These are phyloP conservation scores for Penicillium lividum DNA, from an alignment of 495 filamentous ascomycete species.

Conservation along the genomic window DNA sequence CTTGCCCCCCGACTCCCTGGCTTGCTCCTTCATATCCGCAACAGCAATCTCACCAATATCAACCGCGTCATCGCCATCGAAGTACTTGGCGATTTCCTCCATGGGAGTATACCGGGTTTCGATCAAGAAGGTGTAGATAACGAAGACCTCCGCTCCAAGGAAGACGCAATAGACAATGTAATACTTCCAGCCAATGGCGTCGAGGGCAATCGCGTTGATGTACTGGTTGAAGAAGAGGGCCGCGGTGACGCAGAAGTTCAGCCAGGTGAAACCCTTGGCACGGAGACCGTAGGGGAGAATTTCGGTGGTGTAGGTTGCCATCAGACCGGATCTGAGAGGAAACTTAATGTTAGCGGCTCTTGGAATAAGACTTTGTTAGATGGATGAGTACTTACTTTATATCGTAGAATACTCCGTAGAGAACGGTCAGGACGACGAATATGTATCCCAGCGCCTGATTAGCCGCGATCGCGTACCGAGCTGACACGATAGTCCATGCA, in stretches of 20 bases:
- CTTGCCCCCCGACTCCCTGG: constrained; percentile 9
- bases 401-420: constrained; percentile 59
- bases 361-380: too few species aligned
- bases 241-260: constrained; percentile 60
- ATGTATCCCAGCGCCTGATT: constrained; percentile 48
- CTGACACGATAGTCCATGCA: constrained; percentile 58
- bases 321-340: constrained; percentile 55
- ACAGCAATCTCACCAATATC: constrained; percentile 26
- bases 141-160: constrained; percentile 57
- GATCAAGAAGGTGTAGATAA: constrained; percentile 66
- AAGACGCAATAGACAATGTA: constrained; percentile 66
- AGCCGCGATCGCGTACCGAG: constrained; percentile 48
- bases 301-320: constrained; percentile 67
- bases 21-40: constrained; percentile 36
- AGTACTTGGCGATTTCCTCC: constrained; percentile 64
- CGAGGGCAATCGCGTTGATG: constrained; percentile 62
- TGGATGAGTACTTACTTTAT: constrained; percentile 28
- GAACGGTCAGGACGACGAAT: constrained; percentile 60
- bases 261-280: constrained; percentile 69
- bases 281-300: constrained; percentile 68
- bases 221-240: constrained; percentile 56
- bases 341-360: not conserved
- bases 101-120: constrained; percentile 66
- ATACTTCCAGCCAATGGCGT: constrained; percentile 59
- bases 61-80: constrained; percentile 53